Percentiles rank a stretch among this genome's conserved stretches.
Evolutionary conservation across 352 stramenopile genomes (phyloP).

Genomic region (Globisporangium splendens): DNA sequence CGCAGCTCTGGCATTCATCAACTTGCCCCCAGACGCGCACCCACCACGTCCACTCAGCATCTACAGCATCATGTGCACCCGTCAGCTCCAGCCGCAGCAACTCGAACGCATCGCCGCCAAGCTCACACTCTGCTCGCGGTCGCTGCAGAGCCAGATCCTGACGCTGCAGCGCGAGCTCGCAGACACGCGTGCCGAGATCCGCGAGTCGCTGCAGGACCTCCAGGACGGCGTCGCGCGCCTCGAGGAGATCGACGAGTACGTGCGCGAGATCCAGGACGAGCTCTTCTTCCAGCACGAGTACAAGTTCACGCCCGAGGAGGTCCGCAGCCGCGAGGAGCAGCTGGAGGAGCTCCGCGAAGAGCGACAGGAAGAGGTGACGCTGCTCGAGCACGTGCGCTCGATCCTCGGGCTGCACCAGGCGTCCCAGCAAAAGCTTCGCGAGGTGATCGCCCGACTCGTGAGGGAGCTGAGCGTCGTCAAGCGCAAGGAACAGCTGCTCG

Average conservation of each 20-base stretch:
- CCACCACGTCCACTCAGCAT: too few relatives aligned
- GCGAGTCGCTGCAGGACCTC: constrained; percentile 47
- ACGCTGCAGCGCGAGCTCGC: constrained; percentile 31
- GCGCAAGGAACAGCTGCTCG: constrained; percentile 46
- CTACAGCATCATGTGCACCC: neutral
- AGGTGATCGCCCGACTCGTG: constrained; percentile 35
- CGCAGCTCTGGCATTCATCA: too few relatives aligned
- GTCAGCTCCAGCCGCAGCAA: constrained; percentile 16
- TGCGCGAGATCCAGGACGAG: constrained; percentile 46
- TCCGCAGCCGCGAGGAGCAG: constrained; percentile 41
- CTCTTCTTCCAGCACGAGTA: constrained; percentile 24
- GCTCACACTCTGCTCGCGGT: constrained; percentile 42
- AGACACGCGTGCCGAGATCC: constrained; percentile 32
- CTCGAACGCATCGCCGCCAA: constrained; percentile 47
- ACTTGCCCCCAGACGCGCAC: neutral
- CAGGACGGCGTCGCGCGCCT: constrained; percentile 47
- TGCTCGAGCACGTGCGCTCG: constrained; percentile 47
- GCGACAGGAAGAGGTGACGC: constrained; percentile 51
- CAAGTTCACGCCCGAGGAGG: constrained; percentile 20
- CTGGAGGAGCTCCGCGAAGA: constrained; percentile 55
- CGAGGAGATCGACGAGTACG: constrained; percentile 62
- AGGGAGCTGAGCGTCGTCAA: constrained; percentile 38
- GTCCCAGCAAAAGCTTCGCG: constrained; percentile 34
- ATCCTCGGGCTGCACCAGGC: constrained; percentile 46
- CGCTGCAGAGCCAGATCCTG: constrained; percentile 38